Percentiles rank a stretch among this genome's conserved stretches.
Evolutionary conservation across 2,329 filamentous ascomycete genomes (phyloP).

Genomic region (Arthrobotrys megalospora): DNA sequence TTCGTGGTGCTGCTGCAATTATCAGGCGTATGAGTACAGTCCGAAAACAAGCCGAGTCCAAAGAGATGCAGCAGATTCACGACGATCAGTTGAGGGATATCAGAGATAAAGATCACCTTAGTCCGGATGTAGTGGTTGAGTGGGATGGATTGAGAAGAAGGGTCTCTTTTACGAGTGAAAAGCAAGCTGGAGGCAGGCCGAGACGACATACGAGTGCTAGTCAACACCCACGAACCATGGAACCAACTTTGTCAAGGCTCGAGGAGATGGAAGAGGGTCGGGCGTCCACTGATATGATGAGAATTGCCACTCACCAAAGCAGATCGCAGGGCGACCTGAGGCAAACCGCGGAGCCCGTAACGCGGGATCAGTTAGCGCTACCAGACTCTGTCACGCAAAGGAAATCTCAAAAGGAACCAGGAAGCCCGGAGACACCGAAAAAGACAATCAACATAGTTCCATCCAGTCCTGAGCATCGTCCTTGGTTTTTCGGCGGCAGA

Average conservation of each 20-base stretch:
- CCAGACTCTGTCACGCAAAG: conserved; percentile 54
- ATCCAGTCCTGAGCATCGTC: conserved; percentile 66
- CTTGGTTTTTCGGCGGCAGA: conserved; percentile 64
- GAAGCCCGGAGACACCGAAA: conserved; percentile 43
- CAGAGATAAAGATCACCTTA: conserved; percentile 82
- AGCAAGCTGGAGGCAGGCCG: conserved; percentile 57
- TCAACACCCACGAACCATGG: conserved; percentile 65
- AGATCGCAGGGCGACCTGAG: conserved; percentile 52
- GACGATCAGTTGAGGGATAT: conserved; percentile 81
- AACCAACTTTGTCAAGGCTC: conserved; percentile 32
- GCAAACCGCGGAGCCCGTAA: conserved; percentile 66
- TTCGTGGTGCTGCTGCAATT: conserved; percentile 90
- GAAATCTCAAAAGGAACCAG: conserved; percentile 3
- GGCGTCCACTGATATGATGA: conserved; percentile 57
- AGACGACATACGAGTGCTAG: conserved; percentile 72
- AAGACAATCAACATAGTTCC: conserved; percentile 51
- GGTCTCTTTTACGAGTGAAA: conserved; percentile 62
- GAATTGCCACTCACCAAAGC: conserved; percentile 60
- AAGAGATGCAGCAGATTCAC: conserved; percentile 83
- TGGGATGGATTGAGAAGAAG: conserved; percentile 92
- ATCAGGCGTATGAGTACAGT: conserved; percentile 84
- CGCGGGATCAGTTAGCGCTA: conserved; percentile 63
- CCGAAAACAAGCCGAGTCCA: conserved; percentile 82
- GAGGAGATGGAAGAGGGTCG: conserved; percentile 61
- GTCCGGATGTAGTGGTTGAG: conserved; percentile 79